Conservation (phyloP, 352 stramenopile genomes). For the Aphanomyces cochlioides region DNA sequence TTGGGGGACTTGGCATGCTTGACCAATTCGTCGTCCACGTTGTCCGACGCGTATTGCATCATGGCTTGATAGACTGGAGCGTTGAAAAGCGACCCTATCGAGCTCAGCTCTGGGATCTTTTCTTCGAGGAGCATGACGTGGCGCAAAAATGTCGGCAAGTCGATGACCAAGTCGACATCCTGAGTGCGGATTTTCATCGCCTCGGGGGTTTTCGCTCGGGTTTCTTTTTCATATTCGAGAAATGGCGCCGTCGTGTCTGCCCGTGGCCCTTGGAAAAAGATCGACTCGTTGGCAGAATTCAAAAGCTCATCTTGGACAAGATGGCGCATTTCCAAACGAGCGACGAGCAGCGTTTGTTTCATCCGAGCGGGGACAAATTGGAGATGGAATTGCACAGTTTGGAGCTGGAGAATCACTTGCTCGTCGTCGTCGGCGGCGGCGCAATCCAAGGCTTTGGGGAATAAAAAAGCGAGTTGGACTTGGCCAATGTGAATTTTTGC, state of each 20-base stretch:
- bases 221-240: slow-evolving; percentile 17
- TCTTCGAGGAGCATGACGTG: slow-evolving; percentile 11
- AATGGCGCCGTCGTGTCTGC: background rate
- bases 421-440: background rate
- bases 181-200: slow-evolving; percentile 10
- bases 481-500: background rate
- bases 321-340: slow-evolving; percentile 19
- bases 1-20: background rate
- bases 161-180: slow-evolving; percentile 12
- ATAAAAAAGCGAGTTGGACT: slow-evolving; percentile 18
- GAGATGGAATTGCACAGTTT: slow-evolving; percentile 12
- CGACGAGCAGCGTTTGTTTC: slow-evolving; percentile 10
- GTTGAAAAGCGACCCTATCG: background rate
- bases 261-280: slow-evolving; percentile 25
- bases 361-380: slow-evolving; percentile 7
- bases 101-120: slow-evolving; percentile 20
- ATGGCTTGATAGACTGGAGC: slow-evolving; percentile 19
- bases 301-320: background rate
- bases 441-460: background rate
- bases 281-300: background rate
- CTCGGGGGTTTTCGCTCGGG: background rate
- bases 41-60: slow-evolving; percentile 4
- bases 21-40: background rate
- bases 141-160: slow-evolving; percentile 18
- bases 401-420: background rate